Evolutionary conservation across 1,139 yeast genomes (phyloP), one percentile per base, ranked within the genome.

Genomic region (Kurtzmaniella natalensis): DNA sequence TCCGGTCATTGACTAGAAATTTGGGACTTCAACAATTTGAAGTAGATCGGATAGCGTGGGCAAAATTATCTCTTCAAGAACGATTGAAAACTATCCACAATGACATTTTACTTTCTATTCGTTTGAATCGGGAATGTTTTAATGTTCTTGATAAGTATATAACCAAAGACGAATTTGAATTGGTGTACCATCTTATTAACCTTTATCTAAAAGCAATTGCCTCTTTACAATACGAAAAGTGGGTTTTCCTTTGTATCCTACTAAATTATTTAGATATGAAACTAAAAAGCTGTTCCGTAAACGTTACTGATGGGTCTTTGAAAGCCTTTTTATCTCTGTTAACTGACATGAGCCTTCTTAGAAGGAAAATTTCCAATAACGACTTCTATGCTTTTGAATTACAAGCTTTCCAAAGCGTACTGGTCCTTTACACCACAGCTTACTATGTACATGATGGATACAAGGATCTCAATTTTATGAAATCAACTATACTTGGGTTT

Each of bases 371-470:
- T 10, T 13, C 13, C 6, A 20, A 18, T 10, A 7, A 26, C 3
- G 25, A 16, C 11, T 28, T 21, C 14, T 25, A 17, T 13, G 9
- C 9, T 6, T 21, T 24, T 16, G 35, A 27, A 21, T 10, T 32
- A 10, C 17, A n/a, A 4, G 8, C 32, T 10, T 24, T 32, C n/a
- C 9, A 17, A 11, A n/a, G 28, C 11, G 15, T 11, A 4, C 24
- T 33, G 9, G 14, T n/a, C 19, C 13, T 30, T 5, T 14, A 25
- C 16, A 10, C 15, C 10, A 28, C 25, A 7, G 41, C 54, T 1
- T 46, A 30, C 32, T 38, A 39, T 10, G 24, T 55, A 2, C 61
- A 51, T 39, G 63, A 64, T 24, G 73, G 73, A 1, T 67, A 53
- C 39, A 53, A 49, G 27, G 73, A 67, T 31, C 46, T 44, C 25